Base-by-base conservation (phyloP, 306 rosid genomes). In the Castanea crenata region DNA sequence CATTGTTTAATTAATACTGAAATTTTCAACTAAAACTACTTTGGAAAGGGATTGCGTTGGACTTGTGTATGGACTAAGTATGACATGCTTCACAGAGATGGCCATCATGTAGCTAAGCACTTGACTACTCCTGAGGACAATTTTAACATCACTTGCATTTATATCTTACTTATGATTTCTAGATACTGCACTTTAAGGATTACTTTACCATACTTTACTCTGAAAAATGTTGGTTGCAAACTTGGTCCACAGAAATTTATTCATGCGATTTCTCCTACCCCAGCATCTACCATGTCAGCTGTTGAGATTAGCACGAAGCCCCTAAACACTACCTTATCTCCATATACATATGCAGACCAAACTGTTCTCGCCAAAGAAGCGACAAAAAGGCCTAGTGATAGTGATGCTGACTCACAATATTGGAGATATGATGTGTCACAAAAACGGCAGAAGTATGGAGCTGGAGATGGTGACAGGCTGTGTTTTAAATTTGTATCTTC, bases 351-450 rank as follows among this genome's bases (percentile, higher is more conserved):
- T 51, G 44, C 38, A 55, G 92, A 88, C 71, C 79, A 68, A 56
- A 71, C 76, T 65, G 61, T 67, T 65, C 76, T 87, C 74, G 82
- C 85, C 19, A 76, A 75, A 27, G 98, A 90, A 41, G 69, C 86
- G 38, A 46, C 86, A 35, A 95, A 93, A 91, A 90, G 96, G 87
- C 73, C 92, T 41, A 82, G 78, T 29, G 90, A 88, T 52, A 71
- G 65, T 76, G 76, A 75, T 75, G 76, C 90, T 78, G 98, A 95
- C 82, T 81, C 94, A 69, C 99, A 95, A 69, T 89, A 87, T 85
- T 95, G 99, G 99, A 95, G 99, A 83, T 95, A 91, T 74, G 99
- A 93, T 81, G 97, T 91, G 82, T 79, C 97, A 31, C 90, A 86
- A 70, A 95, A 95, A 87, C 89, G 96, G 65, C 98, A 81, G 84